These are phyloP conservation scores for Agastache rugosa DNA, from an alignment of 257 asterid species.

Conservation along the genomic window DNA sequence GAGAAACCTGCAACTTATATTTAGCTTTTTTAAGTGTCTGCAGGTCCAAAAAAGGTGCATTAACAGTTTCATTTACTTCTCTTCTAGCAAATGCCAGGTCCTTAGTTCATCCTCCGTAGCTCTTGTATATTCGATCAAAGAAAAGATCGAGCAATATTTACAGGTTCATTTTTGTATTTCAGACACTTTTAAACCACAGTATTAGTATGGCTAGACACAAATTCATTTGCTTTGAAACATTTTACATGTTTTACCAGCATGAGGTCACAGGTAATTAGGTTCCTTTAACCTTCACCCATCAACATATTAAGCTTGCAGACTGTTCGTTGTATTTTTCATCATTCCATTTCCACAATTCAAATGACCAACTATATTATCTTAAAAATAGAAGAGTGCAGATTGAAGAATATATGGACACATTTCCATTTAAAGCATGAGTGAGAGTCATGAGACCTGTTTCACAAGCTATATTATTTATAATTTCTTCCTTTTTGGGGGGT, in stretches of 20 bases:
- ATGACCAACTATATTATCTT: neutral
- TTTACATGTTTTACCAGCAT: neutral
- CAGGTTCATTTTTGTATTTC: neutral
- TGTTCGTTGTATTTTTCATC: neutral
- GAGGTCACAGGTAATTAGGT: neutral
- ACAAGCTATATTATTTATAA: neutral
- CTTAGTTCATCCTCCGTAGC: neutral
- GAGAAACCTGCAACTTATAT: slow-evolving; percentile 17
- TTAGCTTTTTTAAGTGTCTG: neutral
- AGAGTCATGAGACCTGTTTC: slow-evolving; percentile 6
- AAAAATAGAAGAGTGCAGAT: neutral
- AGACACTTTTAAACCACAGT: neutral
- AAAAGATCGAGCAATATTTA: neutral
- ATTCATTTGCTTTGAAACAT: neutral
- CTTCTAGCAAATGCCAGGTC: slow-evolving; percentile 14
- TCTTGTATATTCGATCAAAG: neutral
- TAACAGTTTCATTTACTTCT: slow-evolving; percentile 14
- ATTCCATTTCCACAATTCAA: neutral
- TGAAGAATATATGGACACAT: neutral
- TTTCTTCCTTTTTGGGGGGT: neutral
- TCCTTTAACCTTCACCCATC: slow-evolving; percentile 14
- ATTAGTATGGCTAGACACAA: too few relatives aligned
- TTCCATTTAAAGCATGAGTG: slow-evolving; percentile 21
- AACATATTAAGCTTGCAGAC: neutral
- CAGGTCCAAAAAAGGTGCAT: slow-evolving; percentile 17